Percentiles rank a stretch among this genome's conserved stretches.
Evolutionary conservation across 306 rosid genomes (phyloP).

Genomic region (Medicago ruthenica): DNA sequence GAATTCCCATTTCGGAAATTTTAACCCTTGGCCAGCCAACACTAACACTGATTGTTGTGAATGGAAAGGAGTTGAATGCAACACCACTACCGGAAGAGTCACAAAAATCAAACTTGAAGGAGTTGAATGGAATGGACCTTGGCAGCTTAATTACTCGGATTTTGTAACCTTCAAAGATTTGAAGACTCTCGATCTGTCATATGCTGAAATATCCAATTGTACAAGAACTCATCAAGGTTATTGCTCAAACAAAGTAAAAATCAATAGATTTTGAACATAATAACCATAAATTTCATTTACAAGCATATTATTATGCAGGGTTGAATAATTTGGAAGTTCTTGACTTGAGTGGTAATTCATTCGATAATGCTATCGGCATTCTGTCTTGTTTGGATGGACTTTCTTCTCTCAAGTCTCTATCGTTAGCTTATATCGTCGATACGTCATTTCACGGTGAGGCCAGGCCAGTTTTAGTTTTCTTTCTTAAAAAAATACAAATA

Average conservation of each 20-base stretch:
- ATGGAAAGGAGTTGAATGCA: conserved; percentile 11
- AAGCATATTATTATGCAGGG: conserved; percentile 2
- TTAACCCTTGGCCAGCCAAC: neutral
- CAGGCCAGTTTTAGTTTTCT: neutral
- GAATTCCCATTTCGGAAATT: no score
- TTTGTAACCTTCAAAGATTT: conserved; percentile 23
- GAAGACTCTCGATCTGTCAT: neutral
- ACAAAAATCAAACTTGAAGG: neutral
- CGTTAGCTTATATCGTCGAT: no score
- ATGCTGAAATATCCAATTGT: neutral
- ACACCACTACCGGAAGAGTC: conserved; percentile 16
- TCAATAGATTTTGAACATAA: no score
- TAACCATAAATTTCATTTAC: neutral
- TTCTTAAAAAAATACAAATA: neutral
- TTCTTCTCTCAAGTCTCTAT: conserved; percentile 31
- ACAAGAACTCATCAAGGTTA: neutral
- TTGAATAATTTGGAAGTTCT: conserved; percentile 31
- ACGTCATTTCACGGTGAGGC: neutral
- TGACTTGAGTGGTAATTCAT: neutral
- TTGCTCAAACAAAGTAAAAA: neutral
- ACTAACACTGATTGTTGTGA: neutral
- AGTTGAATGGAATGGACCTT: no score
- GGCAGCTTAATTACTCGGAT: conserved; percentile 25
- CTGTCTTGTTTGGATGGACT: neutral
- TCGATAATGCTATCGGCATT: neutral